phyloP scores from a whole-genome alignment of 352 stramenopile species.

The Pilasporangium apinafurcum region DNA sequence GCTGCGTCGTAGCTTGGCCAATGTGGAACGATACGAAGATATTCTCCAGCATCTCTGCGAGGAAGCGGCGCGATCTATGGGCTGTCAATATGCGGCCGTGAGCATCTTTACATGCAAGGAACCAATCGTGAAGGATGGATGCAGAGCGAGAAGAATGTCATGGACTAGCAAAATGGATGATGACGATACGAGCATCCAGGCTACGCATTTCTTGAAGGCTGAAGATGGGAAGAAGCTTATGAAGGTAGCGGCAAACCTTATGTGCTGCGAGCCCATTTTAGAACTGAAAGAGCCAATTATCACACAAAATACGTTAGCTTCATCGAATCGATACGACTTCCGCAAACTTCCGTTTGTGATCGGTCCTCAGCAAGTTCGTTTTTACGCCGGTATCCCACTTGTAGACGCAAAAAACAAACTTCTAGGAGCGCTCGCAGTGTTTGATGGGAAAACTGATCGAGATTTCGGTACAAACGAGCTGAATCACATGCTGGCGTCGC shows the following conservation, averaged over 20 bases:
- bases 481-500: constrained; percentile 23
- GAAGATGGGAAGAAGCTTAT: constrained; percentile 37
- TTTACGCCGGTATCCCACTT: constrained; percentile 67
- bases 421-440: constrained; percentile 59
- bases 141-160: no score
- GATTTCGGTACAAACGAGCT: constrained; percentile 30
- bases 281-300: constrained; percentile 27
- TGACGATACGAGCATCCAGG: constrained; percentile 7
- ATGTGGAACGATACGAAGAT: constrained; percentile 36
- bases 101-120: constrained; percentile 52
- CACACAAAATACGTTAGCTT: constrained; percentile 35
- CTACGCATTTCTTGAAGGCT: constrained; percentile 44
- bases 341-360: constrained; percentile 55
- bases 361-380: constrained; percentile 57
- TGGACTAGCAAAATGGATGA: no score
- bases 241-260: constrained; percentile 46
- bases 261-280: constrained; percentile 66
- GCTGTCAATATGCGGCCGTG: constrained; percentile 51
- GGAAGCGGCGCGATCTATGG: constrained; percentile 23
- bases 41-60: constrained; percentile 54
- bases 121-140: no score
- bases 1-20: constrained; percentile 18
- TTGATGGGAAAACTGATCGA: constrained; percentile 34
- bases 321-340: constrained; percentile 37
- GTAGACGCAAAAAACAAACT: constrained; percentile 30